Evolutionary conservation across 768 basidiomycete species (phyloP), one percentile per base, ranked within the genome.

Genomic region (Amyloporia xantha): DNA sequence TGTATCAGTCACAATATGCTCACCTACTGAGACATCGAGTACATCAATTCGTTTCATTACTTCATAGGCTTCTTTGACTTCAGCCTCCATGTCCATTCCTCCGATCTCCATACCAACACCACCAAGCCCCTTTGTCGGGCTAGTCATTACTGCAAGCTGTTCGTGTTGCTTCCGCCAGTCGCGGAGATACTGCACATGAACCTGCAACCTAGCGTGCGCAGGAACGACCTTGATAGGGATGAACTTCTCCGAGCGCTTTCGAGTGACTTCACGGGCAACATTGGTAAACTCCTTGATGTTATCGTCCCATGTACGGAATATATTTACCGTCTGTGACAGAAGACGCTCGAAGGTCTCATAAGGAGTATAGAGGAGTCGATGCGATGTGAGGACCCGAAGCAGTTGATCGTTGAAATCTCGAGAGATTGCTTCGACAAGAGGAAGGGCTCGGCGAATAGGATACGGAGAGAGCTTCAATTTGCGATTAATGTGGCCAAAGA

Each of bases 91-190:
- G 61, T 97, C 92, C 77, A 97, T 86, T 2, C 91, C 92, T 1
- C 87, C 84, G 13, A 88, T 79, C 52, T 91, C 85, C 59, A 82
- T 77, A 3, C 86, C 82, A 5, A 81, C 74, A 30, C 82, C 73
- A 3, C 81, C 82, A 15, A 94, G 68, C 2, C 91, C 93, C 60
- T 88, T 90, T 30, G 91, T 92, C 21, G 93, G 94, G 1, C 87
- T 89, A 1, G 95, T 97, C 93, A 98, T 98, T 36, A 94, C 87
- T 4, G 91, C 89, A 20, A 99, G 72, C 69, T 99, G 95, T 63
- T 98, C 91, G 60, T 99, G 96, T 63, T 96, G 93, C 64, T 96
- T 92, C 60, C 94, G 73, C 86, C 95, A 98, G 39, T 90, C 90
- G 48, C 87, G 72, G 21, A 98, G 66, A 66, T 97, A 98, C 10